Evolutionary conservation across 2,329 filamentous ascomycete species (phyloP), one percentile per base, ranked within the genome.

Genomic region (Colletotrichum cuscutae): DNA sequence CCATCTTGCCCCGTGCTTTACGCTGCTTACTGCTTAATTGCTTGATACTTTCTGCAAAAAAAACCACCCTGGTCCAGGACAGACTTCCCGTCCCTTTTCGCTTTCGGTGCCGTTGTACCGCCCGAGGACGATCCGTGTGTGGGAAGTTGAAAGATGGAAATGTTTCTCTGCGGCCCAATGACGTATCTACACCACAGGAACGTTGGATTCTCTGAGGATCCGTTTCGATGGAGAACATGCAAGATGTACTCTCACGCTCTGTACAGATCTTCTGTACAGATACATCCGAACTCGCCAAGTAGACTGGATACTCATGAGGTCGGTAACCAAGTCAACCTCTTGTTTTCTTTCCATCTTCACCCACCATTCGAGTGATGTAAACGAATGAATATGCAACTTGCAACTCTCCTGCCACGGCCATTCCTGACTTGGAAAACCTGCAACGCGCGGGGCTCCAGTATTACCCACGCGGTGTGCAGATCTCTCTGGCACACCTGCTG

Each of bases 161-260:
- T 37, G 59, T 61, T 61, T 62, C 37, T 61, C 57, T 60, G 32
- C 37, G 59, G 15, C 59, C 24, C 59, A 13, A 61, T 61, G 59
- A 61, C 59, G 37, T 60, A 42, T 37, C 12, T 42, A 12, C 32
- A 35, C 15, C 13, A 42, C 5, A 19, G 13, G 28, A 58, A 28
- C 53, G 26, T 32, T 30, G 32, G 26, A n/a, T 35, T 32, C 32
- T n/a, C 8, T 13, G 32, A 58, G 57, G 28, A 24, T 5, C 3
- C 30, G 6, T 60, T 42, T 22, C 24, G 57, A 60, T 60, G 57
- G 57, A 11, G 57, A 42, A 60, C 42, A n/a, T 49, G 42, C 42
- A n/a, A 49, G 42, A 4, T 42, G 37, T 5, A 42, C 37, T 7
- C 32, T 35, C 32, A 35, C 4, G 32, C 11, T 35, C 0, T 19